These are phyloP conservation scores for Pseudocercospora vitis DNA, from an alignment of 2,329 filamentous ascomycete species.

Conservation along the genomic window DNA sequence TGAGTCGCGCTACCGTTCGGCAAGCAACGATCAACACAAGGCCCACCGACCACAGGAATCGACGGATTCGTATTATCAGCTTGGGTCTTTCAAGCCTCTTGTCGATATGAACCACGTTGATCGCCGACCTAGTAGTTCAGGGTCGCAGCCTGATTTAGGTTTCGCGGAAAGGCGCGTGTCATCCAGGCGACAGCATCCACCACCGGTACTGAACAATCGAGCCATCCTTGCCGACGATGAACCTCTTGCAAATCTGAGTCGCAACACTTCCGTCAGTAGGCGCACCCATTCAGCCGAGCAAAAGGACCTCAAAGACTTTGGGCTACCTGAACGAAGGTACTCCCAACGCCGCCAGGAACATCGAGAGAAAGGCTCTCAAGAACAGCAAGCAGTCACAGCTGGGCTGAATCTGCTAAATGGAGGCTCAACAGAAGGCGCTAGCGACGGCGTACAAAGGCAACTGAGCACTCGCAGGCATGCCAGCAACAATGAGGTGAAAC, in stretches of 20 bases:
- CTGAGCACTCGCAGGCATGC: conserved; percentile 14
- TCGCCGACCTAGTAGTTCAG: conserved; percentile 27
- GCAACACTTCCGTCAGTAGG: conserved; percentile 23
- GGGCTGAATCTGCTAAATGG: conserved; percentile 60
- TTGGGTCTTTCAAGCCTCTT: conserved; percentile 68
- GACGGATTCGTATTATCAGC: conserved; percentile 56
- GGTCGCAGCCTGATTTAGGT: conserved; percentile 10
- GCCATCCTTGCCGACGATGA: conserved; percentile 37
- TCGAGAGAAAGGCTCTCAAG: conserved; percentile 40
- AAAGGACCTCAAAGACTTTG: conserved; percentile 47
- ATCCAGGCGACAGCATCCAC: conserved; percentile 39
- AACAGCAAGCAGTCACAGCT: conserved; percentile 52
- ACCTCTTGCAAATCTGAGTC: conserved; percentile 35
- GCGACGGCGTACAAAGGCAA: conserved; percentile 20
- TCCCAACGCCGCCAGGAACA: conserved; percentile 46
- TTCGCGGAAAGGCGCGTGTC: conserved; percentile 25
- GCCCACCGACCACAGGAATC: conserved; percentile 36
- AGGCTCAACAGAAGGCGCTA: conserved; percentile 18
- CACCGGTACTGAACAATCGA: conserved; percentile 27
- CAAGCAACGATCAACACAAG: conserved; percentile 24
- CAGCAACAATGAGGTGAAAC: conserved; percentile 25
- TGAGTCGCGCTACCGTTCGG: conserved; percentile 30
- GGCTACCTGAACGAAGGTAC: conserved; percentile 53
- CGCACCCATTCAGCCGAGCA: conserved; percentile 26
- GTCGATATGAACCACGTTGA: conserved; percentile 58